These are phyloP conservation scores for Yarrowia galli DNA, from an alignment of 1,139 yeast genomes.

Conservation along the genomic window DNA sequence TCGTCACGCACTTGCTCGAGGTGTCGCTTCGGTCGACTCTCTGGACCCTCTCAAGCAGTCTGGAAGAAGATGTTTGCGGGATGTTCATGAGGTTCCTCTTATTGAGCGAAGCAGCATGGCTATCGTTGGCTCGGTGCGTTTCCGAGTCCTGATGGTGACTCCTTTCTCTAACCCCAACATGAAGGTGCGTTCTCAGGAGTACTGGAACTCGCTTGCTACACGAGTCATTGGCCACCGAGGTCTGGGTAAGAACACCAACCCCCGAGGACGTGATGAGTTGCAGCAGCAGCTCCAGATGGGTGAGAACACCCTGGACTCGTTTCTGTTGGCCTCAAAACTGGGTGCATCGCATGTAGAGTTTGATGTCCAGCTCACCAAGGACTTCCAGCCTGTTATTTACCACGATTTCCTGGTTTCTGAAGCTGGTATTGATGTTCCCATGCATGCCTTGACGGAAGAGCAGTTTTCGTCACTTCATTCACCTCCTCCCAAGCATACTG, in stretches of 20 bases:
- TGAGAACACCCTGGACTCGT: constrained; percentile 93
- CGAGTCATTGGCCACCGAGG: constrained; percentile 98
- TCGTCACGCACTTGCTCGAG: constrained; percentile 76
- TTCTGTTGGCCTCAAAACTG: constrained; percentile 93
- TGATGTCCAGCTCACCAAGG: constrained; percentile 96
- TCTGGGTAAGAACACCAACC: constrained; percentile 81
- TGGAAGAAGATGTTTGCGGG: constrained; percentile 70
- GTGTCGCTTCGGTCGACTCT: constrained; percentile 74
- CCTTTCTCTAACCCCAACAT: constrained; percentile 78
- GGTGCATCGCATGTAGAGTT: constrained; percentile 84
- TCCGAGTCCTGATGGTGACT: constrained; percentile 74
- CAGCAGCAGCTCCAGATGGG: constrained; percentile 72
- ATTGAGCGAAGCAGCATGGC: constrained; percentile 55
- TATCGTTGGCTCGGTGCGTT: constrained; percentile 76
- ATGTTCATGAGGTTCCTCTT: constrained; percentile 52
- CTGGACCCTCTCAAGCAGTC: constrained; percentile 75
- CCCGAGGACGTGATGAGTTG: constrained; percentile 57
- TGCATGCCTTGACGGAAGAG: constrained; percentile 90
- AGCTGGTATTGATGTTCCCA: constrained; percentile 94
- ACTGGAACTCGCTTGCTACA: constrained; percentile 89
- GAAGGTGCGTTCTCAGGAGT: constrained; percentile 77
- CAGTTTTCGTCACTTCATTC: constrained; percentile 68
- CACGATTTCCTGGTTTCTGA: constrained; percentile 96
- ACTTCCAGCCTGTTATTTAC: constrained; percentile 87
- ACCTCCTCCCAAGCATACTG: constrained; percentile 30